Conservation (phyloP, 2,329 filamentous ascomycete species). For the Plectosphaerella sp. region DNA sequence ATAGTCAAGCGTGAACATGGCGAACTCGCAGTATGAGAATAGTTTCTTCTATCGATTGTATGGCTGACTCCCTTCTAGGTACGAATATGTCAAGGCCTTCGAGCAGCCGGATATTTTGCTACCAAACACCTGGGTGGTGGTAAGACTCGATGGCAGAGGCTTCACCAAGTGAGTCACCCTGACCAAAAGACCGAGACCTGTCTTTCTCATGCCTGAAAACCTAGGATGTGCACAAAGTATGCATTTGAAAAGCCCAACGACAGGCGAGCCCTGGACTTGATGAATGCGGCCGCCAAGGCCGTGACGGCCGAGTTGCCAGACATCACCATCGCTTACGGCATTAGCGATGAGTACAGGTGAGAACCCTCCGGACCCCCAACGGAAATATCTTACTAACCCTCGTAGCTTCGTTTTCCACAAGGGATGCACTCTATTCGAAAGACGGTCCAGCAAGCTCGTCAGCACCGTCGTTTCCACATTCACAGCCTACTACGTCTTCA, state of each 20-base stretch:
- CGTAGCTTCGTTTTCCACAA: constrained; percentile 84
- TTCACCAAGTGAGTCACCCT: constrained; percentile 73
- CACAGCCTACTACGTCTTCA: constrained; percentile 81
- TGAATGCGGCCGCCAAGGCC: constrained; percentile 87
- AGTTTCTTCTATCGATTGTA: not conserved
- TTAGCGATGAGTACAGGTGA: constrained; percentile 89
- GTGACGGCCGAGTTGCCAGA: constrained; percentile 83
- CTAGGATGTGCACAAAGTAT: constrained; percentile 77
- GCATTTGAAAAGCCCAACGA: constrained; percentile 92
- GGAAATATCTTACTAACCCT: not conserved
- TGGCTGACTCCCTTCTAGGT: constrained; percentile 47
- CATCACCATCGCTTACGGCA: constrained; percentile 82
- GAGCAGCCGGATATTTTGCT: constrained; percentile 78
- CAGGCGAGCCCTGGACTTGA: constrained; percentile 77
- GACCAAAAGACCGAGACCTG: not conserved
- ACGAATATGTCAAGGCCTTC: constrained; percentile 89
- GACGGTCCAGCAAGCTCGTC: constrained; percentile 81
- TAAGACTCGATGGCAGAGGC: constrained; percentile 87
- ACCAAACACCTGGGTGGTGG: constrained; percentile 91
- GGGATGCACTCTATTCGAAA: constrained; percentile 75
- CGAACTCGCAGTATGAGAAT: constrained; percentile 48
- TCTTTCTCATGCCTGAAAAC: not conserved
- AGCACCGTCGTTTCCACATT: constrained; percentile 91
- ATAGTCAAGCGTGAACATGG: constrained; percentile 30
- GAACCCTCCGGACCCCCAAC: not conserved